Conservation (phyloP, 1,139 yeast genomes). For the Pichia sp. region DNA sequence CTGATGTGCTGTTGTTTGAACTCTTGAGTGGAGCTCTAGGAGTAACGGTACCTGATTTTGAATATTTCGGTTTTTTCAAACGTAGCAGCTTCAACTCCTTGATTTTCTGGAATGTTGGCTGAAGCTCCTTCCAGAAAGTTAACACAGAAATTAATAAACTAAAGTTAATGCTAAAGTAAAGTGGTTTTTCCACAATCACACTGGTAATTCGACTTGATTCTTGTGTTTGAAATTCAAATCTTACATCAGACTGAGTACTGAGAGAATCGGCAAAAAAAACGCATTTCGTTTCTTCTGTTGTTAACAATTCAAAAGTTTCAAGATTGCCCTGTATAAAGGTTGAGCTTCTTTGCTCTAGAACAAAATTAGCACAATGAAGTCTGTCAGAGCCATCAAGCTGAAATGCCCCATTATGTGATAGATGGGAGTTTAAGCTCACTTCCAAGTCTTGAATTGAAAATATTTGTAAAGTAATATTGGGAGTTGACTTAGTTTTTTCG, state of each 20-base stretch:
- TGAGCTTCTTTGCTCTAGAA: constrained; percentile 42
- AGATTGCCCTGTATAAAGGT: constrained; percentile 47
- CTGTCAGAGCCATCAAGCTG: constrained; percentile 34
- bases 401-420: constrained; percentile 36
- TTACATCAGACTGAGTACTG: constrained; percentile 42
- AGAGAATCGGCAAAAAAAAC: constrained; percentile 29
- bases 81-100: constrained; percentile 1
- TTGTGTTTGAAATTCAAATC: constrained; percentile 45
- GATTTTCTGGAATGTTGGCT: constrained; percentile 8
- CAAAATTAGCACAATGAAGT: constrained; percentile 34
- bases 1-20: constrained; percentile 2
- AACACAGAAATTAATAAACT: background rate
- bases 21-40: background rate
- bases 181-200: constrained; percentile 43
- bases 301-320: constrained; percentile 33
- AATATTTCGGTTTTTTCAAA: constrained; percentile 1
- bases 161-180: constrained; percentile 36
- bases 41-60: background rate
- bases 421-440: background rate
- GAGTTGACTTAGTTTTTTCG: background rate
- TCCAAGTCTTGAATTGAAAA: constrained; percentile 39
- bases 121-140: background rate
- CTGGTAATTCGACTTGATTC: constrained; percentile 36
- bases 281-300: constrained; percentile 23
- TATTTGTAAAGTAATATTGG: constrained; percentile 32